A percentile compares a stretch with the other conserved stretches of the same genome.
phyloP scores from a whole-genome alignment of 1,284 basidiomycete species.

The Exobasidium cylindrosporum region DNA sequence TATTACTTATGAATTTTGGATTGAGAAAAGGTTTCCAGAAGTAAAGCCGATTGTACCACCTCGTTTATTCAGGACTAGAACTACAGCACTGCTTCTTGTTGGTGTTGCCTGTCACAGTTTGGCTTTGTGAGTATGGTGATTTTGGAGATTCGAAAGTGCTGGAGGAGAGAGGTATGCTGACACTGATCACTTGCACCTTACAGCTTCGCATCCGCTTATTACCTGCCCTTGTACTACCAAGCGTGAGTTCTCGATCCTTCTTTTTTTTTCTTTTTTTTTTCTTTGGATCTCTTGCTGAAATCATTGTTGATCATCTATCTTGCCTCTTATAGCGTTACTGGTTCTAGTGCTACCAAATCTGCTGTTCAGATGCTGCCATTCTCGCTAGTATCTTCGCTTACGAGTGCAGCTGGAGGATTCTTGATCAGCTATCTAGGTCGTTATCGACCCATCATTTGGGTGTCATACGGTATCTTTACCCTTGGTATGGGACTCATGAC shows the following conservation, averaged over 20 bases:
- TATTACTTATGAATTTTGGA: conserved; percentile 67
- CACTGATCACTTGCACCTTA: not conserved
- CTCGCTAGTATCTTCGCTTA: conserved; percentile 65
- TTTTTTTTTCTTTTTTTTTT: too few species aligned
- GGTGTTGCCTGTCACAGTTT: conserved; percentile 66
- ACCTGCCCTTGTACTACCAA: conserved; percentile 69
- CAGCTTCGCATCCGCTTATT: conserved; percentile 25
- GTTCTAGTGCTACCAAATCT: conserved; percentile 70
- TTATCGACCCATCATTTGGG: conserved; percentile 68
- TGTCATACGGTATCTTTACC: conserved; percentile 38
- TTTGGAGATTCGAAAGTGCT: conserved; percentile 59
- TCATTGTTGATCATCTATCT: conserved; percentile 1
- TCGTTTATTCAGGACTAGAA: conserved; percentile 74
- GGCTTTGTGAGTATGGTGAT: conserved; percentile 58
- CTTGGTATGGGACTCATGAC: conserved; percentile 39
- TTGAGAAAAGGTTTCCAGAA: conserved; percentile 59
- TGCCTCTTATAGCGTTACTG: conserved; percentile 59
- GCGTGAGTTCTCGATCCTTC: too few species aligned
- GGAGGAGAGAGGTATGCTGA: not conserved
- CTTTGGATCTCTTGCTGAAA: not conserved
- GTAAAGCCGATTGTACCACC: conserved; percentile 73
- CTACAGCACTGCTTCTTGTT: conserved; percentile 67
- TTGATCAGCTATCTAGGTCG: conserved; percentile 64
- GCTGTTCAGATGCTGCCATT: conserved; percentile 74
- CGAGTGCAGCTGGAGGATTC: conserved; percentile 65